Conservation (phyloP, 257 asterid species). For the Linaria vulgaris region DNA sequence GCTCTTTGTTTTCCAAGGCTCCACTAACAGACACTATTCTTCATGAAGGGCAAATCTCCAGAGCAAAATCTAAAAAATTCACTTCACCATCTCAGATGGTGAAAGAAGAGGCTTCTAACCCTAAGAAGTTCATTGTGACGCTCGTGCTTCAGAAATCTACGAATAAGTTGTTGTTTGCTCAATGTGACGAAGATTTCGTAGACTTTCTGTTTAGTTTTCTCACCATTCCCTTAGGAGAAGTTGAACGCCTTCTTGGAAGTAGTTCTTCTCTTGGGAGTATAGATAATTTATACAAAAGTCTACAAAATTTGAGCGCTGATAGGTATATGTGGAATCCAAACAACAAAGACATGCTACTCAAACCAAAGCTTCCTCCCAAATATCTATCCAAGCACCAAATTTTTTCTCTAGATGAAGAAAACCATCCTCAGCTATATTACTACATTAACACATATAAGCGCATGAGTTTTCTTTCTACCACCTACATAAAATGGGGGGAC, state of each 20-base stretch:
- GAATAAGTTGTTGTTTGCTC: constrained; percentile 23
- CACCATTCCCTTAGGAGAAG: constrained; percentile 24
- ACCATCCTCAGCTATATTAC: not conserved
- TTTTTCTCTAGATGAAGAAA: constrained; percentile 18
- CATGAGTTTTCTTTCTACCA: no score
- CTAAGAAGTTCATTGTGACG: constrained; percentile 21
- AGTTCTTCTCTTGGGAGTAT: constrained; percentile 13
- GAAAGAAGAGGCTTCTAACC: not conserved
- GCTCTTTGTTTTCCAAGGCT: constrained; percentile 13
- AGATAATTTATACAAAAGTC: constrained; percentile 26
- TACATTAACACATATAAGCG: not conserved
- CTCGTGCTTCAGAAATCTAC: constrained; percentile 23
- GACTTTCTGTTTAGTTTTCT: constrained; percentile 26
- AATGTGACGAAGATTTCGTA: constrained; percentile 16
- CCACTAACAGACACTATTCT: constrained; percentile 28
- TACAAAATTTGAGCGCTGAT: not conserved
- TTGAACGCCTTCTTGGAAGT: constrained; percentile 19
- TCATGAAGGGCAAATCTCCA: not conserved
- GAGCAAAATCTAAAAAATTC: not conserved
- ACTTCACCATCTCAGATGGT: not conserved
- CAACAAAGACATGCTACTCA: constrained; percentile 5
- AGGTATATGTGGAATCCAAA: not conserved
- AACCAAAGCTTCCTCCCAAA: constrained; percentile 23
- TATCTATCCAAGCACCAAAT: constrained; percentile 11
- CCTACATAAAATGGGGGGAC: not conserved